Conservation (phyloP, 2,329 filamentous ascomycete species). For the Aspergillus chevalieri region DNA sequence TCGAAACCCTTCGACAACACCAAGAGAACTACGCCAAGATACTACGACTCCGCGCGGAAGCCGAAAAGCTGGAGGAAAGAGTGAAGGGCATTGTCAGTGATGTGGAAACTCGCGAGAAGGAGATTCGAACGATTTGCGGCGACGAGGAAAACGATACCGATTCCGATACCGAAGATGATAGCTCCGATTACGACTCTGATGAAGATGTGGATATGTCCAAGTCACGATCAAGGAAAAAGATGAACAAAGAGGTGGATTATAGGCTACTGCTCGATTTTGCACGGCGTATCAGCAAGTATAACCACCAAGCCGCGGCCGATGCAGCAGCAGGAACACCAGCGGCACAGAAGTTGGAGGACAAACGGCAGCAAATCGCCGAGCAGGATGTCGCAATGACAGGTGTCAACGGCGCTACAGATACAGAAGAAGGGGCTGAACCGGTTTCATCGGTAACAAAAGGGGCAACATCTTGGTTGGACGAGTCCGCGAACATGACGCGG, state of each 20-base stretch:
- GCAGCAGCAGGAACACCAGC: conserved; percentile 26
- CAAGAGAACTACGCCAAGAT: conserved; percentile 41
- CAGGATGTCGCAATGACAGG: conserved; percentile 32
- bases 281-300: conserved; percentile 43
- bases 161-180: conserved; percentile 12
- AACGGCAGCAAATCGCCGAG: conserved; percentile 13
- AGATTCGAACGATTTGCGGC: conserved; percentile 30
- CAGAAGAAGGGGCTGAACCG: conserved; percentile 19
- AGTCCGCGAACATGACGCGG: conserved; percentile 35
- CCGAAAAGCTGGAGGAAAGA: conserved; percentile 32
- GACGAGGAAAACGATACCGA: conserved; percentile 27
- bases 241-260: conserved; percentile 38
- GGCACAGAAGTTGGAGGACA: conserved; percentile 12
- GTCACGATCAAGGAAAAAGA: conserved; percentile 6
- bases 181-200: conserved; percentile 18
- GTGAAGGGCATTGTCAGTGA: conserved; percentile 38
- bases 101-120: conserved; percentile 35
- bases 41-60: conserved; percentile 35
- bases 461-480: conserved; percentile 37
- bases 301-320: conserved; percentile 39
- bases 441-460: conserved; percentile 35
- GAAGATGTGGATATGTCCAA: conserved; percentile 7
- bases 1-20: conserved; percentile 38
- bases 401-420: conserved; percentile 18
- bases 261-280: conserved; percentile 40